These are phyloP conservation scores for Batkoa obscura DNA, from an alignment of 371 early-diverging fungal species.

Conservation along the genomic window DNA sequence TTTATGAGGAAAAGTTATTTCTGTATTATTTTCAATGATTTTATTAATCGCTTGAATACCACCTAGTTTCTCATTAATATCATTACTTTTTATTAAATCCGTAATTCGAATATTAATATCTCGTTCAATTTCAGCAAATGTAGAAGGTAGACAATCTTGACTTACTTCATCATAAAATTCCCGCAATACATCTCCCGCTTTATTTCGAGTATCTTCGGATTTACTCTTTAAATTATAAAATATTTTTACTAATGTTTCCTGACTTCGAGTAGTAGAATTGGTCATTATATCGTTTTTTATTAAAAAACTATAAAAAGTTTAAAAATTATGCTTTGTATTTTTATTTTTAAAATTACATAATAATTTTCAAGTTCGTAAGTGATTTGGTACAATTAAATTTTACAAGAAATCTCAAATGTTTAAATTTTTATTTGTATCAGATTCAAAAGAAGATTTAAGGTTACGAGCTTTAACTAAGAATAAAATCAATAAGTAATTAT, in stretches of 20 bases:
- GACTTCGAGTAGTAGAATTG: too few species aligned
- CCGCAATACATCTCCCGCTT: neutral
- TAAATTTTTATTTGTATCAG: too few species aligned
- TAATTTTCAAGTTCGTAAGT: too few species aligned
- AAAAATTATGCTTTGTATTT: too few species aligned
- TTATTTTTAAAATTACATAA: too few species aligned
- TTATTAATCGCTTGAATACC: slow-evolving; percentile 34
- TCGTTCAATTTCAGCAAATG: neutral
- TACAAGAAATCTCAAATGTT: too few species aligned
- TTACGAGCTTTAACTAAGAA: too few species aligned
- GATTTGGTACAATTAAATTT: too few species aligned
- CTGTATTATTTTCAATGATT: slow-evolving; percentile 66
- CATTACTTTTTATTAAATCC: slow-evolving; percentile 10
- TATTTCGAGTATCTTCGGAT: slow-evolving; percentile 6
- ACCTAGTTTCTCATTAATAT: slow-evolving; percentile 10
- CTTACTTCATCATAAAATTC: neutral
- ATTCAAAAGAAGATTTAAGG: too few species aligned
- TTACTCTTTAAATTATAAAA: neutral
- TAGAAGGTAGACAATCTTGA: neutral
- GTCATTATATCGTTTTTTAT: too few species aligned
- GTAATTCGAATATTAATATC: slow-evolving; percentile 8
- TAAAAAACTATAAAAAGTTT: too few species aligned
- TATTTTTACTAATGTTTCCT: neutral
- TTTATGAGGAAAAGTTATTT: slow-evolving; percentile 63
- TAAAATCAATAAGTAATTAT: too few species aligned